A percentile compares a stretch with the other conserved stretches of the same genome.
phyloP scores from a whole-genome alignment of 2,329 filamentous ascomycete genomes.

The Hypoxylon sp. region DNA sequence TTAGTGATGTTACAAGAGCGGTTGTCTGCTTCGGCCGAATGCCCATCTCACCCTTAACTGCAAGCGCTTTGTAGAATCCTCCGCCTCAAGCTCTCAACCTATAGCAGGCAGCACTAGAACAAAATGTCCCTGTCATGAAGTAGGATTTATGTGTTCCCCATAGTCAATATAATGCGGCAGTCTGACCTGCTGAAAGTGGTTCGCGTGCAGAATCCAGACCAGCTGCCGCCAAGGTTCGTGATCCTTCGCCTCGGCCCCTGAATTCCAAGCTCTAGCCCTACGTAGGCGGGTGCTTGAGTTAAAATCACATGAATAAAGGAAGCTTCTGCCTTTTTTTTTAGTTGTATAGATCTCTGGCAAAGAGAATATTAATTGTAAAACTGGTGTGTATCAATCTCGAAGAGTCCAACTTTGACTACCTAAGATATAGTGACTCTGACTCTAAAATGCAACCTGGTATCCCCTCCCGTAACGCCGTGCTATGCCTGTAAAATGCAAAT shows the following conservation, averaged over 20 bases:
- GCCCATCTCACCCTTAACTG: neutral
- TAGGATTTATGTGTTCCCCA: constrained; percentile 4
- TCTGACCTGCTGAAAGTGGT: constrained; percentile 28
- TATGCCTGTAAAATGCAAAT: constrained; percentile 48
- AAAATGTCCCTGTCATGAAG: constrained; percentile 18
- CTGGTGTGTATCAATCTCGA: constrained; percentile 14
- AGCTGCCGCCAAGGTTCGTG: constrained; percentile 23
- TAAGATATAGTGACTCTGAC: constrained; percentile 29
- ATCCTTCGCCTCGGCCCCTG: constrained; percentile 19
- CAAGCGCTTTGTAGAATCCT: neutral
- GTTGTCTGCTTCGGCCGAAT: neutral
- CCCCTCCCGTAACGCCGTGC: constrained; percentile 50
- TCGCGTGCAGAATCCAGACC: constrained; percentile 3
- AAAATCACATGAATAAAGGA: neutral
- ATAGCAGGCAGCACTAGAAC: neutral
- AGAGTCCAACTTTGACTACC: constrained; percentile 7
- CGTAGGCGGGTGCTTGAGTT: neutral
- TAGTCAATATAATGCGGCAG: constrained; percentile 13
- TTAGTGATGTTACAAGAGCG: neutral
- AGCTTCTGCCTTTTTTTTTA: constrained; percentile 5
- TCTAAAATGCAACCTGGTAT: constrained; percentile 49
- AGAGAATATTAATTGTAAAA: constrained; percentile 13
- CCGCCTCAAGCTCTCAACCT: neutral
- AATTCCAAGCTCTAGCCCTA: neutral
- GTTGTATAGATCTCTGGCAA: neutral